These are phyloP conservation scores for Penicillium desertorum DNA, from an alignment of 495 filamentous ascomycete species.

Conservation along the genomic window DNA sequence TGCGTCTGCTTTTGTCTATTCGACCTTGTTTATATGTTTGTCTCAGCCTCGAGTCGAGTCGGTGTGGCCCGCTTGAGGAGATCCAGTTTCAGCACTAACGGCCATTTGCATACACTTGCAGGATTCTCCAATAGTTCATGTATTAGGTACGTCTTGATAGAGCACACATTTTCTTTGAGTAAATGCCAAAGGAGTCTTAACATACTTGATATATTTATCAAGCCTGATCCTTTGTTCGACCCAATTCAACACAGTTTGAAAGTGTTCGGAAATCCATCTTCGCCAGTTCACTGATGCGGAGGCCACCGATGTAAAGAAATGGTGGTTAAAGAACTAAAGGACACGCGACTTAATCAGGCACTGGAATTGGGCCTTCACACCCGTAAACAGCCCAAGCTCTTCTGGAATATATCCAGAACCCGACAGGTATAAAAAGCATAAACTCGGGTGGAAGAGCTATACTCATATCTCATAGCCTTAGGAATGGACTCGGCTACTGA, in stretches of 20 bases:
- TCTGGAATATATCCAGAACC: background rate
- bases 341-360: conserved; percentile 63
- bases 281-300: conserved; percentile 71
- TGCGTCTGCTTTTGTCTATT: background rate
- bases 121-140: conserved; percentile 1
- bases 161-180: background rate
- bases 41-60: conserved; percentile 3
- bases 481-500: background rate
- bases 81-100: conserved; percentile 6
- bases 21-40: background rate
- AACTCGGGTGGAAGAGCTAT: background rate
- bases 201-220: background rate
- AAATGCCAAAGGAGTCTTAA: background rate
- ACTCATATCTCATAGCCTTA: background rate
- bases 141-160: background rate
- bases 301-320: conserved; percentile 71
- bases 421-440: background rate
- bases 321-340: conserved; percentile 82
- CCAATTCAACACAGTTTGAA: background rate
- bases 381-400: background rate
- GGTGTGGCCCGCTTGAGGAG: conserved; percentile 11
- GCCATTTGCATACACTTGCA: conserved; percentile 8
- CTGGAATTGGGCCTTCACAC: background rate
- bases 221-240: background rate
- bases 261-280: background rate